Base-by-base conservation (phyloP, 2,329 filamentous ascomycete genomes). In the Venturia carpophila region DNA sequence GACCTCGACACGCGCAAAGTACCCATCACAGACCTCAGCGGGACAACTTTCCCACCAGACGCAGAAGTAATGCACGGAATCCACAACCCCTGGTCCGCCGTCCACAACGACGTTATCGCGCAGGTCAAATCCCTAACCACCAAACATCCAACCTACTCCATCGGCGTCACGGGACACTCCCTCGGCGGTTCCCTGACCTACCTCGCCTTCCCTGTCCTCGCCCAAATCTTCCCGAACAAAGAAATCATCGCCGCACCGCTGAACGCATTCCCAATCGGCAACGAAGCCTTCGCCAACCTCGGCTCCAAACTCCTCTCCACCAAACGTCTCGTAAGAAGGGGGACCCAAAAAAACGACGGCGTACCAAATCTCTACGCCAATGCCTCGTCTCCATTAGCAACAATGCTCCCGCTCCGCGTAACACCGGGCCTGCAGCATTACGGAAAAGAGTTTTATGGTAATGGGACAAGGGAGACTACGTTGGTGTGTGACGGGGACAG, bases 1-100 rank as follows among this genome's bases (percentile, higher is more conserved):
- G 52, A 58, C 30, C 52, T 58, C 30, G 52, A 58, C 30, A 58
- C 52, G 17, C 52, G 52, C 9, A 58, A 58, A 58, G 52, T 58
- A n/a, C 15, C 52, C 52, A 37, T 58, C 52, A 58, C 52, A 34
- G 52, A 27, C 19, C 52, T 58, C 6, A 37, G 9, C 27, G 52
- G 19, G n/a, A 37, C 19, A 3, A 15, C 27, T 3, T 58, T 37
- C 15, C 52, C 52, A 6, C 1, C 52, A 11, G 11, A 24, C 13
- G 19, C 37, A n/a, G 52, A 58, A 37, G 17, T 58, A n/a, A 58
- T 58, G 52, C 52, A 37, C 24, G 52, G 52, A 27, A 10, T 58
- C 6, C 30, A 58, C 19, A 19, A 1, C 1, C 52, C 52, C 24
- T 58, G 52, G 52, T 5, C 21, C 52, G 52, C 52, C 17, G 17